A percentile compares a stretch with the other conserved stretches of the same genome.
phyloP scores from a whole-genome alignment of 495 filamentous ascomycete species.

The Penicillium silybi region DNA sequence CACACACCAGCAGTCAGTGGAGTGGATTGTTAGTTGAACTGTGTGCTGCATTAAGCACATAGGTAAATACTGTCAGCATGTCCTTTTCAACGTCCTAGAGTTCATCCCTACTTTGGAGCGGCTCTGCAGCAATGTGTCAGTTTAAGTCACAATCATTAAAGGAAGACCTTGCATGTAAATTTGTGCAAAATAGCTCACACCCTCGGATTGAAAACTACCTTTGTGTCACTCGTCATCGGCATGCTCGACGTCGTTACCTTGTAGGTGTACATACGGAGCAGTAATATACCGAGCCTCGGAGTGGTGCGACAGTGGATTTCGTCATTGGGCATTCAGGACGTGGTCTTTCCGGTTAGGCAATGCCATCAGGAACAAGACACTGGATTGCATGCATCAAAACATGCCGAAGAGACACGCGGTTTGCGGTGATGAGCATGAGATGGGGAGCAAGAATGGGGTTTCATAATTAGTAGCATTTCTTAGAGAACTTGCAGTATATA shows the following conservation, averaged over 20 bases:
- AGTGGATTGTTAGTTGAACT: neutral
- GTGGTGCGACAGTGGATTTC: constrained; percentile 25
- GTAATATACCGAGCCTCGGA: constrained; percentile 24
- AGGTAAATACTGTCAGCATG: too few relatives aligned
- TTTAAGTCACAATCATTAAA: neutral
- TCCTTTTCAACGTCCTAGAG: too few relatives aligned
- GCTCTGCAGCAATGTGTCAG: neutral
- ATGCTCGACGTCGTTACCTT: constrained; percentile 35
- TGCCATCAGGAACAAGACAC: neutral
- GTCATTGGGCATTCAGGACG: constrained; percentile 22
- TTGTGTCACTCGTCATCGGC: constrained; percentile 34
- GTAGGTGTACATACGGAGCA: constrained; percentile 33
- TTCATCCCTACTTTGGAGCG: too few relatives aligned
- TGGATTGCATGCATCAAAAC: neutral
- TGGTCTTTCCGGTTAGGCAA: neutral
- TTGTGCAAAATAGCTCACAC: neutral
- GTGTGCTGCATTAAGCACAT: neutral
- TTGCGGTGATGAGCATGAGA: neutral
- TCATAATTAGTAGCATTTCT: neutral
- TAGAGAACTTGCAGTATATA: constrained; percentile 4
- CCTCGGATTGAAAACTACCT: constrained; percentile 42
- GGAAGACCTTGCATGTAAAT: neutral
- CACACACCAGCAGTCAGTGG: neutral
- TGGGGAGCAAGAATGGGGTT: neutral
- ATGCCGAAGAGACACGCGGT: neutral